Evolutionary conservation across 2,329 filamentous ascomycete genomes (phyloP).

Genomic region (Amauroascus niger): DNA sequence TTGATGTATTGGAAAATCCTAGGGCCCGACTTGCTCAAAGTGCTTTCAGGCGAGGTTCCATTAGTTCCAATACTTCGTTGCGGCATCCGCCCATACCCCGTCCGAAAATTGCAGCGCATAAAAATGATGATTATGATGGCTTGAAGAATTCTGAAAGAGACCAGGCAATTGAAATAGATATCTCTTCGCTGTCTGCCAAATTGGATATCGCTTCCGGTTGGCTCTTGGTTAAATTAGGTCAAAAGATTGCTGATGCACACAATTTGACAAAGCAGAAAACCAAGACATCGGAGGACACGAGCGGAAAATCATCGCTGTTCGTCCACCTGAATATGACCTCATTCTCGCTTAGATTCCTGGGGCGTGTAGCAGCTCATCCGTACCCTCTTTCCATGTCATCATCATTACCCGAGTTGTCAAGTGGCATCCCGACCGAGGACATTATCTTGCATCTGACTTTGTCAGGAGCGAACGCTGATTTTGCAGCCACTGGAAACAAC

Average conservation of each 20-base stretch:
- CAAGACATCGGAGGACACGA: conserved; percentile 4
- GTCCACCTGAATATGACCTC: conserved; percentile 25
- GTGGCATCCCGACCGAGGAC: conserved; percentile 24
- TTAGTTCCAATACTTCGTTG: neutral
- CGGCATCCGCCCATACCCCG: neutral
- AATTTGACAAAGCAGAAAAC: conserved; percentile 8
- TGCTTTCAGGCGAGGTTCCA: neutral
- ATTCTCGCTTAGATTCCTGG: conserved; percentile 31
- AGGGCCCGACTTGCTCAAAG: conserved; percentile 13
- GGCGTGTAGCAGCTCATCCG: conserved; percentile 27
- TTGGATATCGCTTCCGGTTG: conserved; percentile 36
- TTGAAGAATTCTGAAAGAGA: conserved; percentile 4
- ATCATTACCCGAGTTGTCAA: conserved; percentile 14
- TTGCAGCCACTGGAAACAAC: conserved; percentile 18
- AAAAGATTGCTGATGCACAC: conserved; percentile 24
- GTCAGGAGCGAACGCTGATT: conserved; percentile 23
- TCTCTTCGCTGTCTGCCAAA: conserved; percentile 25
- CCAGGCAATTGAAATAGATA: conserved; percentile 25
- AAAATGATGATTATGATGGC: neutral
- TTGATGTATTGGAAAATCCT: conserved; percentile 13
- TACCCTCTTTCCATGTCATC: conserved; percentile 17
- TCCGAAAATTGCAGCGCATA: neutral
- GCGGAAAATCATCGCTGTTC: neutral
- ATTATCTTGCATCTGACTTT: conserved; percentile 27
- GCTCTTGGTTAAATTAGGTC: conserved; percentile 32